These are phyloP conservation scores for Kluyveromyces siamensis DNA, from an alignment of 805 yeast genomes.

Conservation along the genomic window DNA sequence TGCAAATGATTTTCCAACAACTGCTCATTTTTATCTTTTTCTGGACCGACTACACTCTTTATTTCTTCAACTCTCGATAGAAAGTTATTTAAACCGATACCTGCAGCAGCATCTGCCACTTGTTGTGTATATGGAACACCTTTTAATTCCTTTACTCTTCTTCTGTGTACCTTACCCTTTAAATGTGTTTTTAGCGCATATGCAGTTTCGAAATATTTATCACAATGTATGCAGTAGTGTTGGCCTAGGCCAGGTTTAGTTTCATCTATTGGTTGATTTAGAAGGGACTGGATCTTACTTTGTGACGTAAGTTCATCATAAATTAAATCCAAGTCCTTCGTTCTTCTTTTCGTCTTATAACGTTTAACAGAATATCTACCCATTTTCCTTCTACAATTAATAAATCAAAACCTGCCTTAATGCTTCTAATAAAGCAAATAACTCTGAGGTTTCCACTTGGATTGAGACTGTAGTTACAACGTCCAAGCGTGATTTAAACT, in stretches of 20 bases:
- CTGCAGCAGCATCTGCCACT: slow-evolving; percentile 89
- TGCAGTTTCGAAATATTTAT: slow-evolving; percentile 79
- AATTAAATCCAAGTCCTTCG: slow-evolving; percentile 76
- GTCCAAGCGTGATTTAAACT: too few species aligned
- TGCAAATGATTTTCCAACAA: slow-evolving; percentile 23
- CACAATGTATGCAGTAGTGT: slow-evolving; percentile 89
- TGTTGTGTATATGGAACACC: slow-evolving; percentile 77
- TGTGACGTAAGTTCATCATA: slow-evolving; percentile 61
- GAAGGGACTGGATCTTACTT: slow-evolving; percentile 53
- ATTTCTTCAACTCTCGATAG: slow-evolving; percentile 54
- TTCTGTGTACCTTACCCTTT: slow-evolving; percentile 72
- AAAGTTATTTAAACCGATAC: slow-evolving; percentile 62
- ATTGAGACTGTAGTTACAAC: too few species aligned
- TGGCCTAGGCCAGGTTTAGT: slow-evolving; percentile 91
- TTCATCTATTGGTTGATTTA: slow-evolving; percentile 84
- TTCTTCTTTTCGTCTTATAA: slow-evolving; percentile 84
- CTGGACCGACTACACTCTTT: slow-evolving; percentile 41
- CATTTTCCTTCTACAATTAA: slow-evolving; percentile 35
- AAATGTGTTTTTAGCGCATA: slow-evolving; percentile 63
- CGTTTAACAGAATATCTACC: slow-evolving; percentile 81
- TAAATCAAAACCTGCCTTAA: not conserved
- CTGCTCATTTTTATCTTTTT: slow-evolving; percentile 36
- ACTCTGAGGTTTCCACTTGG: too few species aligned
- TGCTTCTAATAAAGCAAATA: too few species aligned
- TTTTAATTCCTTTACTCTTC: slow-evolving; percentile 69